phyloP scores from a whole-genome alignment of 2,329 filamentous ascomycete genomes.

The Clarireedia monteithiana region DNA sequence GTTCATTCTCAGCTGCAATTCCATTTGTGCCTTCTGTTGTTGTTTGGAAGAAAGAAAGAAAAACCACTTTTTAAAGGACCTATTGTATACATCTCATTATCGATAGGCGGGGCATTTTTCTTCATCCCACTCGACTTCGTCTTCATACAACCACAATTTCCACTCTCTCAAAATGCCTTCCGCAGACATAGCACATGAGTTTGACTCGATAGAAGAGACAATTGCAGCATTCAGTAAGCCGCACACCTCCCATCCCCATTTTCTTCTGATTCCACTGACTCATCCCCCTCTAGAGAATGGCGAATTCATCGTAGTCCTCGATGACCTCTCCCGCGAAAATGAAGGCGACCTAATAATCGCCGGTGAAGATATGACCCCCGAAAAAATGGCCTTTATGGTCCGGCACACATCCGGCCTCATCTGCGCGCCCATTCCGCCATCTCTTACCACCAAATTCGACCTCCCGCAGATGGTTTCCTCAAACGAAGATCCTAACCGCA shows the following conservation, averaged over 20 bases:
- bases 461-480: constrained; percentile 84
- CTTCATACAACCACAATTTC: background rate
- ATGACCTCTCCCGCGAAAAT: constrained; percentile 88
- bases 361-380: constrained; percentile 71
- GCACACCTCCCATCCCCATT: background rate
- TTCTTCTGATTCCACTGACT: constrained; percentile 9
- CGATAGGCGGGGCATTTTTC: constrained; percentile 8
- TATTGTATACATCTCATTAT: background rate
- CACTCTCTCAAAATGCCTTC: constrained; percentile 23
- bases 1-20: background rate
- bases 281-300: constrained; percentile 50
- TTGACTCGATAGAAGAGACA: constrained; percentile 58
- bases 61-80: background rate
- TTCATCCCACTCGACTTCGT: background rate
- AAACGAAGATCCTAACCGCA: constrained; percentile 73
- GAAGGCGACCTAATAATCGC: constrained; percentile 98
- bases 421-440: constrained; percentile 73
- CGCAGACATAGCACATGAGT: constrained; percentile 33
- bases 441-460: constrained; percentile 60
- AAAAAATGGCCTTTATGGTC: constrained; percentile 95
- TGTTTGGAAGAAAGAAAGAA: background rate
- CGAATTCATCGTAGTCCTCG: constrained; percentile 93
- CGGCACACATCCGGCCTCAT: constrained; percentile 85
- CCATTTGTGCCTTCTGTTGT: background rate
- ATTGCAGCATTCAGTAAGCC: constrained; percentile 56